phyloP scores from a whole-genome alignment of 441 rosid genomes.

The Populus hybrid region DNA sequence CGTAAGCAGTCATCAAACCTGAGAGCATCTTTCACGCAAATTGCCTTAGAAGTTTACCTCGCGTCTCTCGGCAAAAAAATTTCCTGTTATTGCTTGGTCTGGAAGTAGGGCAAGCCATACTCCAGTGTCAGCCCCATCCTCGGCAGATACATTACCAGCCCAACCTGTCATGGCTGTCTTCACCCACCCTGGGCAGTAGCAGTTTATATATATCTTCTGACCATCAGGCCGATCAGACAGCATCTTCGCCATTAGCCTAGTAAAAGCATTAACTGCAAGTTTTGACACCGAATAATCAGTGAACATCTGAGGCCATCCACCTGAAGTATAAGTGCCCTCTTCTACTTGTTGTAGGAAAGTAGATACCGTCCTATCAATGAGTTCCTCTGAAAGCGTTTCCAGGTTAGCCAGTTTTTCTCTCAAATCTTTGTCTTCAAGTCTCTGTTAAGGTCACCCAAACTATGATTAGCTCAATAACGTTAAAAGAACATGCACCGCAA shows the following conservation, averaged over 20 bases:
- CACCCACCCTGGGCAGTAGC: slow-evolving; percentile 97
- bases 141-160: slow-evolving; percentile 69
- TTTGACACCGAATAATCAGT: slow-evolving; percentile 89
- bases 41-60: slow-evolving; percentile 60
- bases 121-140: slow-evolving; percentile 88
- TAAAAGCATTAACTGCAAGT: slow-evolving; percentile 77
- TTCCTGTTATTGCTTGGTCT: slow-evolving; percentile 58
- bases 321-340: slow-evolving; percentile 66
- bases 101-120: slow-evolving; percentile 87
- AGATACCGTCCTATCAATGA: slow-evolving; percentile 51
- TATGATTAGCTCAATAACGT: slow-evolving; percentile 9
- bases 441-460: slow-evolving; percentile 38
- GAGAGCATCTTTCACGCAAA: background rate
- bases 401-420: slow-evolving; percentile 52
- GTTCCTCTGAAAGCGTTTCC: slow-evolving; percentile 61
- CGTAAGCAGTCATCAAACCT: background rate
- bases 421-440: slow-evolving; percentile 50
- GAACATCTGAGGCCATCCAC: slow-evolving; percentile 81
- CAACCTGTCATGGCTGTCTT: slow-evolving; percentile 91
- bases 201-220: slow-evolving; percentile 63
- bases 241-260: slow-evolving; percentile 58
- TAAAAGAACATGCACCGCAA: background rate
- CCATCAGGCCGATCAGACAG: slow-evolving; percentile 60
- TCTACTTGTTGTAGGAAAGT: slow-evolving; percentile 70
- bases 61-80: slow-evolving; percentile 92